Evolutionary conservation across 129 eudicot species (phyloP).

Genomic region (Calendula officinalis): DNA sequence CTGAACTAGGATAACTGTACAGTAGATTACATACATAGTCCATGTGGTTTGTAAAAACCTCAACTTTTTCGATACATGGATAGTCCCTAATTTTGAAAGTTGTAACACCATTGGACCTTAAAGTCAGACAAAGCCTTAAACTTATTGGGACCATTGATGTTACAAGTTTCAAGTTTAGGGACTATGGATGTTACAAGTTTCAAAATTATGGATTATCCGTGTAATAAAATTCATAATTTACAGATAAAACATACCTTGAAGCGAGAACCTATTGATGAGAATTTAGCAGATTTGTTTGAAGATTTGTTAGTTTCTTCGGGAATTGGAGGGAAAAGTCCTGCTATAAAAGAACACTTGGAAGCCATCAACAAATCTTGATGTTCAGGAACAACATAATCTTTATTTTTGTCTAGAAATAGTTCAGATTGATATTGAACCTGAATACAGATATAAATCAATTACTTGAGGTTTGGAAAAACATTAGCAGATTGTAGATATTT

Average conservation of each 20-base stretch:
- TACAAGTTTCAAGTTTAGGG: too few species aligned
- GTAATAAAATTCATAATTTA: too few species aligned
- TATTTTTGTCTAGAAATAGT: conserved; percentile 89
- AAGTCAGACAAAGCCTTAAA: too few species aligned
- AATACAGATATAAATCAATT: conserved; percentile 21
- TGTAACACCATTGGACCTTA: too few species aligned
- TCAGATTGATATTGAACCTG: conserved; percentile 94
- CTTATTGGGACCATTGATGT: too few species aligned
- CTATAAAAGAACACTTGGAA: conserved; percentile 89
- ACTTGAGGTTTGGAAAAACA: conserved; percentile 21
- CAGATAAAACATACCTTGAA: conserved; percentile 56
- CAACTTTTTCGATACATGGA: too few species aligned
- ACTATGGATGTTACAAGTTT: too few species aligned
- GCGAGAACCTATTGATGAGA: conserved; percentile 97
- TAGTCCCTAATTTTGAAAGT: too few species aligned
- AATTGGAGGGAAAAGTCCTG: conserved; percentile 82
- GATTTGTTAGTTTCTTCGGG: conserved; percentile 77
- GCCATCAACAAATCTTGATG: conserved; percentile 92
- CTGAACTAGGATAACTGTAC: background rate
- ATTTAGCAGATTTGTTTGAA: conserved; percentile 85
- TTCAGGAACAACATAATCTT: conserved; percentile 96
- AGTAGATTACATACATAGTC: too few species aligned
- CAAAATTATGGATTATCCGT: too few species aligned
- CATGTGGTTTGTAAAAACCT: too few species aligned
- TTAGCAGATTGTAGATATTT: conserved; percentile 16